These are phyloP conservation scores for Vaccinium vitisidaea DNA, from an alignment of 148 eudicot species.

Conservation along the genomic window DNA sequence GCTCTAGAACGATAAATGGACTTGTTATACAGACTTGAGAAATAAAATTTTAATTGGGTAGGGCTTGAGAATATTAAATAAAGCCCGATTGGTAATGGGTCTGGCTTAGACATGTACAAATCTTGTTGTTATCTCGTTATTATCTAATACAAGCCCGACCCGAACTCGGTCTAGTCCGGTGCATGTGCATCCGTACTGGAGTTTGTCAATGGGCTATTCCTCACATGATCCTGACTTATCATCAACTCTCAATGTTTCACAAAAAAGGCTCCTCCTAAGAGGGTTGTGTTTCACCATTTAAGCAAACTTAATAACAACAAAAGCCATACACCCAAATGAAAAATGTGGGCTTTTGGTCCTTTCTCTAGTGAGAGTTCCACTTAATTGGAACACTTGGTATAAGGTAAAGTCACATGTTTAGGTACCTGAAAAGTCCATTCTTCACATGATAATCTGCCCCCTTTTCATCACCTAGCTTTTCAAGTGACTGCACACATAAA, in stretches of 20 bases:
- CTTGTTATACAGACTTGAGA: no score
- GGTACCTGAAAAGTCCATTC: background rate
- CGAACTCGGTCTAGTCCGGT: no score
- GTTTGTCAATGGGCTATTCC: background rate
- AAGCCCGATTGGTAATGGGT: no score
- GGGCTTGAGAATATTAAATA: no score
- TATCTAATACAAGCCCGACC: no score
- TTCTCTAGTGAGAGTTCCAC: background rate
- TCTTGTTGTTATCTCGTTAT: no score
- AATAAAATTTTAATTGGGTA: no score
- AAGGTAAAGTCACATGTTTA: background rate
- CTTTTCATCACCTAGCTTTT: conserved; percentile 19
- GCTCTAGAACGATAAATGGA: no score
- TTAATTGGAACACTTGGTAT: conserved; percentile 4
- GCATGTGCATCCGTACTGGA: no score
- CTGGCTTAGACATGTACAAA: no score
- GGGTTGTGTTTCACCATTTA: conserved; percentile 19
- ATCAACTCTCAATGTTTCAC: conserved; percentile 1
- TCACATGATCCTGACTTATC: conserved; percentile 8
- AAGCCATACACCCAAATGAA: conserved; percentile 13
- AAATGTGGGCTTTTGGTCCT: background rate
- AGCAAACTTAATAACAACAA: conserved; percentile 14
- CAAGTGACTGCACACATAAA: conserved; percentile 3
- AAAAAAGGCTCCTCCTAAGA: background rate
- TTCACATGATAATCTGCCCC: conserved; percentile 30